A percentile compares a stretch with the other conserved stretches of the same genome.
phyloP scores from a whole-genome alignment of 768 basidiomycete species.

The Megacollybia marginata region DNA sequence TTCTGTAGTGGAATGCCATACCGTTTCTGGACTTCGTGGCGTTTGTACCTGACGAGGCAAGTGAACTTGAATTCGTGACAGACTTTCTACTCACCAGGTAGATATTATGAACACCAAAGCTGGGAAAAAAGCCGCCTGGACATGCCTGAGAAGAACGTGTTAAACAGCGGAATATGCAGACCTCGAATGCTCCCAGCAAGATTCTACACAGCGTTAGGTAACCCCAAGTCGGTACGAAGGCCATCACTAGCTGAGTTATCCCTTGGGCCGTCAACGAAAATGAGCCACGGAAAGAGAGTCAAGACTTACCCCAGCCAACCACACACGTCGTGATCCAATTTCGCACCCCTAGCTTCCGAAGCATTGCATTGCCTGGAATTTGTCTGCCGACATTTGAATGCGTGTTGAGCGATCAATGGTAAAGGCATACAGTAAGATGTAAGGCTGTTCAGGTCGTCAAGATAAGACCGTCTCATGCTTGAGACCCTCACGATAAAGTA shows the following conservation, averaged over 20 bases:
- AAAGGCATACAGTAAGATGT: conserved; percentile 29
- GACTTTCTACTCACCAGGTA: conserved; percentile 29
- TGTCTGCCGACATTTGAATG: conserved; percentile 20
- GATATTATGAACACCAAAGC: conserved; percentile 41
- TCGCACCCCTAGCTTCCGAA: conserved; percentile 35
- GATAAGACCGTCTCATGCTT: neutral
- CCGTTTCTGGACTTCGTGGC: conserved; percentile 45
- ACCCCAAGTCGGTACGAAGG: conserved; percentile 36
- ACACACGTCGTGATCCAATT: conserved; percentile 35
- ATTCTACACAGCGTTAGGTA: conserved; percentile 31
- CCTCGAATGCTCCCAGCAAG: conserved; percentile 37
- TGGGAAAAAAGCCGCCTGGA: conserved; percentile 43
- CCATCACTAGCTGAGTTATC: conserved; percentile 37
- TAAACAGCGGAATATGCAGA: conserved; percentile 7
- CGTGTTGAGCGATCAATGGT: neutral
- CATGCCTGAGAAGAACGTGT: neutral
- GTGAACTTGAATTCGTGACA: no score
- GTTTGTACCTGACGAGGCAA: conserved; percentile 32
- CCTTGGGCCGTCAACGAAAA: neutral
- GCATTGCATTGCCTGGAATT: conserved; percentile 35
- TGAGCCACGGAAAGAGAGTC: neutral
- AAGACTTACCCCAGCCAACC: conserved; percentile 30
- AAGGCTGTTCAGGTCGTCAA: conserved; percentile 21
- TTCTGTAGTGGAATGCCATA: conserved; percentile 5
- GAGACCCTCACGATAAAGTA: conserved; percentile 22